Evolutionary conservation across 129 eudicot species (phyloP), one percentile per base, ranked within the genome.

Genomic region (Tagetes erecta): DNA sequence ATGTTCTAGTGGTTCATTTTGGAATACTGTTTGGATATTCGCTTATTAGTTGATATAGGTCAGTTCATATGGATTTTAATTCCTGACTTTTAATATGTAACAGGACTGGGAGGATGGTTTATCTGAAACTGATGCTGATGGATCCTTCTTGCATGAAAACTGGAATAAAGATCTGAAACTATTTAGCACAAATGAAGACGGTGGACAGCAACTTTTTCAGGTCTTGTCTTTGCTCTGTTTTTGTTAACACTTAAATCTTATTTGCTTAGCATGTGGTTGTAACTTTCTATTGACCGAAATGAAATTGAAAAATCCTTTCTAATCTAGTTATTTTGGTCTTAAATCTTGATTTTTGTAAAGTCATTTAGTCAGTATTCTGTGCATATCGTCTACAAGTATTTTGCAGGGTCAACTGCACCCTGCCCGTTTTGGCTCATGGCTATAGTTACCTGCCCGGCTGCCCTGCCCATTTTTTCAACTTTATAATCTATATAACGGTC

Each of bases 51-150:
- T 47, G 36, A n/a, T 74, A 27, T 42, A 51, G 44, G 4, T 70
- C 8, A 70, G n/a, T 34, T 14, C 30, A 62, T 47, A 53, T 76
- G 46, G 8, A 30, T 66, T 66, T 66, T 55, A 31, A 14, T 42
- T 38, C 37, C 2, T 20, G 27, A 20, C 27, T 20, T 20, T 20
- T 20, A 20, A 20, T 33, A 79, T 72, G 14, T 56, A 38, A 42
- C 35, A 93, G 98, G 98, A 93, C 76, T 93, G 98, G 98, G 98
- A 93, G 77, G 90, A 90, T 76, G 98, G 98, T 67, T 64, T 93
- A 37, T 86, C 91, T 68, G 98, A 93, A 70, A 93, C 80, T 63
- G 87, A 88, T 84, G 98, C 96, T 11, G 98, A 93, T 86, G 98
- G 98, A 38, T 93, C 98, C 46, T 90, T 90, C 78, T 86, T 93